Evolutionary conservation across 2,329 filamentous ascomycete species (phyloP), one percentile per base, ranked within the genome.

Genomic region (Aspergillus sp.): DNA sequence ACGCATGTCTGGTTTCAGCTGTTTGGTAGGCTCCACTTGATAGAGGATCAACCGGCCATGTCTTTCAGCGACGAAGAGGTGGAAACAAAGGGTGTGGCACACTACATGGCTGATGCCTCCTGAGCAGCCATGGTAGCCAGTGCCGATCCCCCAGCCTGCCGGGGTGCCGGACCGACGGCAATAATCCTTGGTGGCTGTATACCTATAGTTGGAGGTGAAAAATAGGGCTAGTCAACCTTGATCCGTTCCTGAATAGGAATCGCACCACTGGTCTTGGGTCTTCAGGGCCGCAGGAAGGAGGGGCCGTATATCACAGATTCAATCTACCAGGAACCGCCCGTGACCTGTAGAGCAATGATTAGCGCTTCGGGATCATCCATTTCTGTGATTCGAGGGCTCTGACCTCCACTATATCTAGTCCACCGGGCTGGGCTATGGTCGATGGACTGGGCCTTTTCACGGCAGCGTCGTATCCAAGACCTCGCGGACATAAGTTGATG

Each of bases 291-390:
- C 13, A 9, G 20, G 40, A 22, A 38, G 40, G 45, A 33, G 49
- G 43, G 24, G 20, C 26, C 41, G 44, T 49, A 51, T 51, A 46
- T 54, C 47, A 49, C 50, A 50, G 36, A n/a, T 26, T 32, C 52
- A 48, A 50, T 54, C 47, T 51, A 51, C 40, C 32, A 45, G 51
- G 48, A 19, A 47, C 36, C 50, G 45, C 49, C 61, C 60, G 62
- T 64, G 60, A 52, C 62, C 47, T 58, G 60, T 57, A 58, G 22
- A 63, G 62, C 45, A 65, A 63, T 59, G 64, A 66, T 66, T 59
- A 56, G 59, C 63, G 45, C 17, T 38, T 17, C 26, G 38, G 16
- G 35, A 24, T 30, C 44, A 26, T 43, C 40, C 14, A 30, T 9
- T 33, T 35, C 24, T 30, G 16, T 60, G 56, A 62, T 61, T 60